These are phyloP conservation scores for Amphichorda felina DNA, from an alignment of 2,329 filamentous ascomycete genomes.

Conservation along the genomic window DNA sequence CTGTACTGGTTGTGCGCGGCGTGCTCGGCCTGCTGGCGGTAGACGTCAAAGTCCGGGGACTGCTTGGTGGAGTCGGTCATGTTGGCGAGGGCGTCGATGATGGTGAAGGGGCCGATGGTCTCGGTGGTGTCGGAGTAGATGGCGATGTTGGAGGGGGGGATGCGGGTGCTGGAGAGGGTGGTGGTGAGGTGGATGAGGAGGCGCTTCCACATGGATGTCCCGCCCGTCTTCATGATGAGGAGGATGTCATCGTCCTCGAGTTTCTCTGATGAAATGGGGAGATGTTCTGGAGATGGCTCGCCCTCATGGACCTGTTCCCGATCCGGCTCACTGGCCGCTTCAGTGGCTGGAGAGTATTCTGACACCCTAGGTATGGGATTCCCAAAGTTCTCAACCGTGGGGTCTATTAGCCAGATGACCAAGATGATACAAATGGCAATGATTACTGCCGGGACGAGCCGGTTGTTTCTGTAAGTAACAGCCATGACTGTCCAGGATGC, in stretches of 20 bases:
- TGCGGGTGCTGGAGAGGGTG: conserved; percentile 5
- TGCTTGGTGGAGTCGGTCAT: conserved; percentile 8
- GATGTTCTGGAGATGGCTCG: background rate
- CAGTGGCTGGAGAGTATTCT: background rate
- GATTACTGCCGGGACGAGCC: conserved; percentile 10
- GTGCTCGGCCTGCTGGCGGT: conserved; percentile 11
- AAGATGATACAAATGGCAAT: conserved; percentile 8
- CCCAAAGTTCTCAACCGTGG: conserved; percentile 6
- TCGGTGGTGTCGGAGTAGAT: conserved; percentile 12
- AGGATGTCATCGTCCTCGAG: conserved; percentile 8
- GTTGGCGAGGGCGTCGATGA: conserved; percentile 11
- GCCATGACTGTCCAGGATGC: conserved; percentile 7
- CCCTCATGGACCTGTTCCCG: background rate
- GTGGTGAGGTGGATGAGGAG: conserved; percentile 12
- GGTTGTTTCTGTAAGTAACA: conserved; percentile 12
- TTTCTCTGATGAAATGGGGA: background rate
- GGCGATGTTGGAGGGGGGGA: conserved; percentile 7
- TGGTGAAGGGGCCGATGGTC: conserved; percentile 8
- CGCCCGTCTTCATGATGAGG: conserved; percentile 13
- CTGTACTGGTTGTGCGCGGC: conserved; percentile 10
- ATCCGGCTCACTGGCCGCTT: background rate
- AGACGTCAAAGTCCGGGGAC: conserved; percentile 11
- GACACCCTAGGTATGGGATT: background rate
- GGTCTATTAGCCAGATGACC: conserved; percentile 9
- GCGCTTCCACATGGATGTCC: conserved; percentile 12